Percentiles rank a stretch among this genome's conserved stretches.
phyloP scores from a whole-genome alignment of 441 rosid species.

The Gossypium davidsonii region DNA sequence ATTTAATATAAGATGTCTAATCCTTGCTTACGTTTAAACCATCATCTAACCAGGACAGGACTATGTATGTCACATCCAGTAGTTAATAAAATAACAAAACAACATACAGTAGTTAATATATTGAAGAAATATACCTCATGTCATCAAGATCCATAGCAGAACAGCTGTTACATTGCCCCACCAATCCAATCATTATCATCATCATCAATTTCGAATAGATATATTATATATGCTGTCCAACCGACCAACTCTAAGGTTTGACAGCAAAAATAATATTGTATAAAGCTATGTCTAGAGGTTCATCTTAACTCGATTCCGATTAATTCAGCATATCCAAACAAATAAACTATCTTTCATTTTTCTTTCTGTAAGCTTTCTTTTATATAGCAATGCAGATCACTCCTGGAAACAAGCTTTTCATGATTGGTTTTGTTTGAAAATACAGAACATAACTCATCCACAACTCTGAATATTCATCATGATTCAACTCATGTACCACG shows the following conservation, averaged over 20 bases:
- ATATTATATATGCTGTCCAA: neutral
- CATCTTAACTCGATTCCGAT: constrained; percentile 8
- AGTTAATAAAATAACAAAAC: neutral
- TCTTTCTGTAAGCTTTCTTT: constrained; percentile 17
- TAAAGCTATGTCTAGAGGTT: constrained; percentile 10
- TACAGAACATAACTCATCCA: constrained; percentile 7
- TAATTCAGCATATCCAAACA: constrained; percentile 1
- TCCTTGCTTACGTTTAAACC: constrained; percentile 16
- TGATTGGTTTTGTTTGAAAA: constrained; percentile 6
- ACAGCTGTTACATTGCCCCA: constrained; percentile 20
- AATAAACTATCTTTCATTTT: neutral
- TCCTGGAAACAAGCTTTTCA: constrained; percentile 12
- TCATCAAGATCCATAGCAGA: neutral
- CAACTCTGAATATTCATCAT: neutral
- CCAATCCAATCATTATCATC: constrained; percentile 13
- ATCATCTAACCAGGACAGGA: constrained; percentile 3
- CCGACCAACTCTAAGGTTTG: constrained; percentile 21
- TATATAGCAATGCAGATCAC: constrained; percentile 12
- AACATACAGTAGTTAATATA: neutral
- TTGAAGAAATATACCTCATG: constrained; percentile 5
- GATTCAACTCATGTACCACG: neutral
- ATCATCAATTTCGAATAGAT: neutral
- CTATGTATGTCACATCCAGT: neutral
- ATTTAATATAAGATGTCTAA: constrained; percentile 5
- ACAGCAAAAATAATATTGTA: constrained; percentile 4